Conservation (phyloP, 257 asterid species). For the Primulina huaijiensis region DNA sequence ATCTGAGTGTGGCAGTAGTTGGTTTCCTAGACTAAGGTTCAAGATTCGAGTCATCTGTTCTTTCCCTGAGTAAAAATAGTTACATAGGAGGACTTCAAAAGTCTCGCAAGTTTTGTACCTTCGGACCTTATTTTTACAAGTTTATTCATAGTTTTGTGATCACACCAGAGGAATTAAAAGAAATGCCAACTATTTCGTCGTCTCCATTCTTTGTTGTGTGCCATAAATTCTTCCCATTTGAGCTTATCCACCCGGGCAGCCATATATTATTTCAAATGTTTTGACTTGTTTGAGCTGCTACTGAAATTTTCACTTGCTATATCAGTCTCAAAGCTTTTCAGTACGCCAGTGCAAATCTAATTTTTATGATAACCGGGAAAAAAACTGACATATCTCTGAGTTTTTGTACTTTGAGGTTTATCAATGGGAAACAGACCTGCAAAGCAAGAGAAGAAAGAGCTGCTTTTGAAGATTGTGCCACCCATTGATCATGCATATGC, state of each 20-base stretch:
- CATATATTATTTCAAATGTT: neutral
- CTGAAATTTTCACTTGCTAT: neutral
- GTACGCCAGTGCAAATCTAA: neutral
- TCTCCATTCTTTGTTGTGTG: neutral
- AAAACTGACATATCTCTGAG: neutral
- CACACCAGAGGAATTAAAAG: neutral
- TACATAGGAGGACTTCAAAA: no score
- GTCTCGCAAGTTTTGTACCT: no score
- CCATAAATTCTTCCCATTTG: neutral
- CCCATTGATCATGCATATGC: conserved; percentile 62
- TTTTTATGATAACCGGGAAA: no score
- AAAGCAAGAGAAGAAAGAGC: conserved; percentile 51
- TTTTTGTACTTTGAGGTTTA: conserved; percentile 26
- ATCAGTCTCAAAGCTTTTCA: neutral
- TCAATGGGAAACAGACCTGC: conserved; percentile 77
- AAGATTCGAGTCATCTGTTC: no score
- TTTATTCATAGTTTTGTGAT: no score
- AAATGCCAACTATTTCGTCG: neutral
- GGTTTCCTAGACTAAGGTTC: no score
- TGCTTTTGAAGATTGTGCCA: conserved; percentile 62
- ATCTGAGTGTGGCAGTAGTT: no score
- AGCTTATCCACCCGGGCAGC: neutral
- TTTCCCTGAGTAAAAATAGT: no score
- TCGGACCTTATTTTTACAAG: no score
- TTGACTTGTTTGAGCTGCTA: neutral